Conservation (phyloP, 495 filamentous ascomycete species). For the Xylaria curta region DNA sequence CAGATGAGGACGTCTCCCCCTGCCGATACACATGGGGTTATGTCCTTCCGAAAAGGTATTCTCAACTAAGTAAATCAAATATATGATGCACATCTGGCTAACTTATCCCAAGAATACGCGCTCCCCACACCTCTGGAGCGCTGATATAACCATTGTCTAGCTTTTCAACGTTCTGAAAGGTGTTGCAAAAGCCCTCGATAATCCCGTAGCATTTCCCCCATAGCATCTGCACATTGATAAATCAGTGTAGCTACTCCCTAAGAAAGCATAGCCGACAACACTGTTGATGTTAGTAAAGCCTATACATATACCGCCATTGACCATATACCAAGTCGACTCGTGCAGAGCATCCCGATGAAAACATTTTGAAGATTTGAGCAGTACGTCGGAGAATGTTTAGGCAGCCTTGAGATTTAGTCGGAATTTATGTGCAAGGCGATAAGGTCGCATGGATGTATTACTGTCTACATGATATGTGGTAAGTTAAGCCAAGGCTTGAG, state of each 20-base stretch:
- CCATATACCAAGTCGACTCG: neutral
- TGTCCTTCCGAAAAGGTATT: neutral
- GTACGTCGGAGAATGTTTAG: neutral
- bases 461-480: neutral
- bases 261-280: neutral
- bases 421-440: neutral
- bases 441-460: neutral
- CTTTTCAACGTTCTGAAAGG: too few species aligned
- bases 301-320: neutral
- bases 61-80: neutral
- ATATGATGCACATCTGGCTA: neutral
- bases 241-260: too few species aligned
- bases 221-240: too few species aligned
- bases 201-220: too few species aligned
- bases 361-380: too few species aligned
- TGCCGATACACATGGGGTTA: neutral
- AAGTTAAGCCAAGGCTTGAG: neutral
- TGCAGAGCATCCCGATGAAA: too few species aligned
- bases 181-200: too few species aligned
- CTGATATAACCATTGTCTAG: too few species aligned
- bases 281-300: neutral
- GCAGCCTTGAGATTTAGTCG: neutral
- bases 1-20: neutral
- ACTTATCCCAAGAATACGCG: neutral
- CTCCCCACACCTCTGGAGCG: too few species aligned